A percentile compares a stretch with the other conserved stretches of the same genome.
Conservation (phyloP, 2,329 filamentous ascomycete genomes). For the Aspergillus brunneoviolaceus region DNA sequence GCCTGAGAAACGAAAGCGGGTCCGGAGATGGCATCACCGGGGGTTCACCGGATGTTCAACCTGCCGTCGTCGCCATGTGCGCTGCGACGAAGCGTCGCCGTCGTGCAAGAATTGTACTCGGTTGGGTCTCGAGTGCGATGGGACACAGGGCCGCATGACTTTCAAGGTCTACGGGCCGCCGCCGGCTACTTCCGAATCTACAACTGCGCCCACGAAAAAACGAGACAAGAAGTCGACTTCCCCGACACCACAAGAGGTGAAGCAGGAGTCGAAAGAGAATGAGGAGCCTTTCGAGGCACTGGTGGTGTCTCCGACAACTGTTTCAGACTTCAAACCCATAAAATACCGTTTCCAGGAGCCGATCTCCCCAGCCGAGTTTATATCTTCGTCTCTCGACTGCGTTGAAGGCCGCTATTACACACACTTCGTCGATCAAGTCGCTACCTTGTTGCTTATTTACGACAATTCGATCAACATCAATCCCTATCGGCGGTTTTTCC, state of each 20-base stretch:
- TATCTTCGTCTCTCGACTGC: constrained; percentile 23
- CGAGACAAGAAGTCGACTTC: constrained; percentile 21
- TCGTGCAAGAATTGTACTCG: constrained; percentile 41
- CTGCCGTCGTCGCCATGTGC: constrained; percentile 42
- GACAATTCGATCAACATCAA: constrained; percentile 39
- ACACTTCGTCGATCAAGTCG: constrained; percentile 36
- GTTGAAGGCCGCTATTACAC: constrained; percentile 36
- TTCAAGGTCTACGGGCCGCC: constrained; percentile 40
- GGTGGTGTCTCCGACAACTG: constrained; percentile 28
- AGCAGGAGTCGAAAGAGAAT: constrained; percentile 13
- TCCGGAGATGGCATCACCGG: constrained; percentile 43
- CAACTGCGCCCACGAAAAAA: constrained; percentile 19
- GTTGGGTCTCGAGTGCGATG: constrained; percentile 34
- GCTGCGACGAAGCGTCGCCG: constrained; percentile 38
- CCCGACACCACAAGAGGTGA: constrained; percentile 8
- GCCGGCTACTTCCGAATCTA: constrained; percentile 17
- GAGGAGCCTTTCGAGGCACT: constrained; percentile 20
- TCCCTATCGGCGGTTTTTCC: constrained; percentile 37
- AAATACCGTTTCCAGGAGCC: constrained; percentile 31
- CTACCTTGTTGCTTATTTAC: constrained; percentile 37
- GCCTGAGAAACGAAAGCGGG: constrained; percentile 32
- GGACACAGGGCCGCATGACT: constrained; percentile 37
- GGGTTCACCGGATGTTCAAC: constrained; percentile 44
- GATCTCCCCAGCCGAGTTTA: constrained; percentile 18
- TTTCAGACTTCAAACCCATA: constrained; percentile 16